These are phyloP conservation scores for Novakomyces olei DNA, from an alignment of 805 yeast genomes.

Conservation along the genomic window DNA sequence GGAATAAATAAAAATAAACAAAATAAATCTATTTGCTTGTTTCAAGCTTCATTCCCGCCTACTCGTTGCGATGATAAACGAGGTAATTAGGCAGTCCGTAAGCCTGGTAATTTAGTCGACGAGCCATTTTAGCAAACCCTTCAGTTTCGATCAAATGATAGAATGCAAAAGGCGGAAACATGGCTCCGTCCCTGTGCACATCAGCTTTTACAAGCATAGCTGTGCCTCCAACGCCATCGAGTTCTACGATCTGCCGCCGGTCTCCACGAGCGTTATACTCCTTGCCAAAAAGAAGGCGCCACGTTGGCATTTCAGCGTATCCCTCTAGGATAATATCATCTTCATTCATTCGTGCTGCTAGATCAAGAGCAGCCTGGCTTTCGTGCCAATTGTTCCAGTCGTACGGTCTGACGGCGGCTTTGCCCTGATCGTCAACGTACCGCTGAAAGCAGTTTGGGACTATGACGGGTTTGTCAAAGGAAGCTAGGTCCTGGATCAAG, in stretches of 20 bases:
- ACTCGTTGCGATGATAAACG: slow-evolving; percentile 2
- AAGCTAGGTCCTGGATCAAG: slow-evolving; percentile 66
- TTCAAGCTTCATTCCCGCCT: too few relatives aligned
- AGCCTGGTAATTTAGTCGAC: slow-evolving; percentile 73
- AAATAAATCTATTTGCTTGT: too few relatives aligned
- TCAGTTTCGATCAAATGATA: slow-evolving; percentile 93
- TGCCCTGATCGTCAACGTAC: too few relatives aligned
- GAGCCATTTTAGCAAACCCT: slow-evolving; percentile 93
- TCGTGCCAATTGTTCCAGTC: slow-evolving; percentile 84
- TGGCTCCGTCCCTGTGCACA: slow-evolving; percentile 97
- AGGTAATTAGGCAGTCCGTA: slow-evolving; percentile 78
- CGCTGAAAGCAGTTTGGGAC: slow-evolving; percentile 90
- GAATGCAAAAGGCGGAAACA: slow-evolving; percentile 97
- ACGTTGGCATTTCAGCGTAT: slow-evolving; percentile 79
- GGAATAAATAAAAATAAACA: too few relatives aligned
- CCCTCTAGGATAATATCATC: slow-evolving; percentile 94
- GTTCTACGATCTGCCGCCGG: slow-evolving; percentile 41
- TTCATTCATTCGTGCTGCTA: slow-evolving; percentile 51
- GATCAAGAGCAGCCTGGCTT: slow-evolving; percentile 48
- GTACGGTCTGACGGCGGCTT: slow-evolving; percentile 55
- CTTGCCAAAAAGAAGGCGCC: slow-evolving; percentile 84
- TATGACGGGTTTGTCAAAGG: slow-evolving; percentile 66
- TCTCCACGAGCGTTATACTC: slow-evolving; percentile 47
- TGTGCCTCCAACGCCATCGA: slow-evolving; percentile 98
- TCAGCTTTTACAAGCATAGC: slow-evolving; percentile 90